Conservation (phyloP, 306 rosid species). For the Cicer bijugum region DNA sequence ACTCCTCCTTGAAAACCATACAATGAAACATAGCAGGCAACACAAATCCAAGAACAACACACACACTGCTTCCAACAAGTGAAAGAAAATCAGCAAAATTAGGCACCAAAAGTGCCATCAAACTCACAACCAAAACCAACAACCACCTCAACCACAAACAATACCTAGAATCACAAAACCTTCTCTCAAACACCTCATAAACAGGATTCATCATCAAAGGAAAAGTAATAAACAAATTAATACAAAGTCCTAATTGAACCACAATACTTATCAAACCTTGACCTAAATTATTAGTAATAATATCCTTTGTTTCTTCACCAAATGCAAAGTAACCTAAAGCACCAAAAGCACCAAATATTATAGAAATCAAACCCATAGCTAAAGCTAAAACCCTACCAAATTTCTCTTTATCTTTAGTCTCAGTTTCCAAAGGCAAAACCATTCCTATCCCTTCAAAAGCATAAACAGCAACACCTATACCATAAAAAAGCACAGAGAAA, state of each 20-base stretch:
- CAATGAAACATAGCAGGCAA: constrained; percentile 74
- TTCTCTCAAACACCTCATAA: constrained; percentile 70
- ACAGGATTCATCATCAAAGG: constrained; percentile 88
- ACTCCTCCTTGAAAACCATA: constrained; percentile 65
- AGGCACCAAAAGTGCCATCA: constrained; percentile 74
- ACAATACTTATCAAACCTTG: constrained; percentile 56
- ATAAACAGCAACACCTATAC: constrained; percentile 75
- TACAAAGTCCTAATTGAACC: constrained; percentile 68
- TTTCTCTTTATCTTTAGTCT: constrained; percentile 60
- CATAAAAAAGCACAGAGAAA: constrained; percentile 64
- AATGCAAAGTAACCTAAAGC: constrained; percentile 73
- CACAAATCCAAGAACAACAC: constrained; percentile 68
- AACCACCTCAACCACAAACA: constrained; percentile 76
- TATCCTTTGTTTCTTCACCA: constrained; percentile 73
- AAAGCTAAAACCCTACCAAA: constrained; percentile 64
- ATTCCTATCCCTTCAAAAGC: constrained; percentile 80
- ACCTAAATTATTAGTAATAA: constrained; percentile 74
- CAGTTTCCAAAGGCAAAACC: constrained; percentile 71
- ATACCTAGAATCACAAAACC: constrained; percentile 59
- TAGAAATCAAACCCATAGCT: constrained; percentile 60
- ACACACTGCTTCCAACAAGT: constrained; percentile 73
- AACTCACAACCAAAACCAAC: constrained; percentile 58
- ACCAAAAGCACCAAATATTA: constrained; percentile 70
- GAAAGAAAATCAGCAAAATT: constrained; percentile 81
- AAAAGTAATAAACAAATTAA: constrained; percentile 68